Conservation (phyloP, 2,329 filamentous ascomycete species). For the Neonectria neomacrospora region DNA sequence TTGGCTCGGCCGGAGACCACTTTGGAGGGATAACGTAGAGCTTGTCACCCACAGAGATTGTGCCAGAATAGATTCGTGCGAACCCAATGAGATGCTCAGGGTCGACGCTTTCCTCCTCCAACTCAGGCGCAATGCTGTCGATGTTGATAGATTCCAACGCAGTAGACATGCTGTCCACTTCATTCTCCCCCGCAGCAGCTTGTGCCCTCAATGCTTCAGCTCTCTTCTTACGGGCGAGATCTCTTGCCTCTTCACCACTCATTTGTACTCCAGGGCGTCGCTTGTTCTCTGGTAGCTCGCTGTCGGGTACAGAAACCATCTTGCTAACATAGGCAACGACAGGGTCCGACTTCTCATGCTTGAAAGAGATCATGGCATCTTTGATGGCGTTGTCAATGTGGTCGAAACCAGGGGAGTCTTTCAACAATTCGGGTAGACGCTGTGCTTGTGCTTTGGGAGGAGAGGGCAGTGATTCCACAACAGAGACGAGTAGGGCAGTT, state of each 20-base stretch:
- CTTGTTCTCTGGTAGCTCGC: slow-evolving; percentile 89
- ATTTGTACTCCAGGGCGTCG: slow-evolving; percentile 72
- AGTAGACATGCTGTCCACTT: slow-evolving; percentile 66
- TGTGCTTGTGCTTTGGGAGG: slow-evolving; percentile 82
- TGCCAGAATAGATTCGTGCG: slow-evolving; percentile 92
- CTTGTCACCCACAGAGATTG: slow-evolving; percentile 86
- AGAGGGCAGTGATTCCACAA: slow-evolving; percentile 91
- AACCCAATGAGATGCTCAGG: slow-evolving; percentile 94
- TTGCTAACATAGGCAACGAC: slow-evolving; percentile 97
- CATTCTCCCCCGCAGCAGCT: slow-evolving; percentile 63
- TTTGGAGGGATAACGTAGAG: slow-evolving; percentile 94
- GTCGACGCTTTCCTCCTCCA: slow-evolving; percentile 71
- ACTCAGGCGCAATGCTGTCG: slow-evolving; percentile 60
- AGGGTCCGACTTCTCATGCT: slow-evolving; percentile 74
- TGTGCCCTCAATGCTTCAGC: slow-evolving; percentile 87
- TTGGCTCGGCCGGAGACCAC: slow-evolving; percentile 83
- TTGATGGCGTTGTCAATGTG: slow-evolving; percentile 76
- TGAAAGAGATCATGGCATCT: slow-evolving; percentile 86
- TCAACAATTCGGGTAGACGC: slow-evolving; percentile 81
- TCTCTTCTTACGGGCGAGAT: slow-evolving; percentile 87
- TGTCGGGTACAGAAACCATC: slow-evolving; percentile 95
- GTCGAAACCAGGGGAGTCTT: slow-evolving; percentile 80
- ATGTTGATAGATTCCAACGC: slow-evolving; percentile 71
- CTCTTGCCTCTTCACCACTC: slow-evolving; percentile 88
- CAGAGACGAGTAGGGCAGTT: slow-evolving; percentile 90